These are phyloP conservation scores for Podaxis rugospora DNA, from an alignment of 768 basidiomycete genomes.

Conservation along the genomic window DNA sequence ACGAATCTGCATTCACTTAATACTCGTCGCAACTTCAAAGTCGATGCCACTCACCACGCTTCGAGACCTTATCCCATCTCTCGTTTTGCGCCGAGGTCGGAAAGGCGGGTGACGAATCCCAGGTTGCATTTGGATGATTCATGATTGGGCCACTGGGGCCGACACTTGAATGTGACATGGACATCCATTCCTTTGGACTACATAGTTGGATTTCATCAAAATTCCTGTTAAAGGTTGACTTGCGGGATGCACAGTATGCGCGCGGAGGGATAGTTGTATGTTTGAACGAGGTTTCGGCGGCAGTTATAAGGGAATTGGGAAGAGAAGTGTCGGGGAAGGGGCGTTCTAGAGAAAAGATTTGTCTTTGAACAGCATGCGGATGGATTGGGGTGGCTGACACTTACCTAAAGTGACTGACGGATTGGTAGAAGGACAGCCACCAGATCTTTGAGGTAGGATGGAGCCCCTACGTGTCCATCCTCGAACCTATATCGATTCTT, in stretches of 20 bases:
- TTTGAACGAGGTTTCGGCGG: slow-evolving; percentile 17
- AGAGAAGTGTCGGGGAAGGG: slow-evolving; percentile 16
- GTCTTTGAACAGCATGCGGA: neutral
- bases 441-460: no score
- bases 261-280: slow-evolving; percentile 1
- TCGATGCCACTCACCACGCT: neutral
- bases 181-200: neutral
- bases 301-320: slow-evolving; percentile 21
- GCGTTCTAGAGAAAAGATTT: slow-evolving; percentile 21
- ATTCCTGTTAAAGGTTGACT: neutral
- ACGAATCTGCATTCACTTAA: neutral
- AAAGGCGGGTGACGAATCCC: neutral
- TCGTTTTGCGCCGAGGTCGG: neutral
- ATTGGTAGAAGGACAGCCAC: no score
- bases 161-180: neutral
- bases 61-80: neutral
- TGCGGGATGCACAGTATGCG: neutral
- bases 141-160: neutral
- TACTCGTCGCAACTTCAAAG: neutral
- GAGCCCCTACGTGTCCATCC: no score
- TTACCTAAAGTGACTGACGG: no score
- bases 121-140: neutral
- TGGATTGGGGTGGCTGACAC: neutral
- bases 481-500: no score
- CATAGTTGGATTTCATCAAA: neutral